Evolutionary conservation across 345 rosid genomes (phyloP).

Genomic region (Syzygium oleosum): DNA sequence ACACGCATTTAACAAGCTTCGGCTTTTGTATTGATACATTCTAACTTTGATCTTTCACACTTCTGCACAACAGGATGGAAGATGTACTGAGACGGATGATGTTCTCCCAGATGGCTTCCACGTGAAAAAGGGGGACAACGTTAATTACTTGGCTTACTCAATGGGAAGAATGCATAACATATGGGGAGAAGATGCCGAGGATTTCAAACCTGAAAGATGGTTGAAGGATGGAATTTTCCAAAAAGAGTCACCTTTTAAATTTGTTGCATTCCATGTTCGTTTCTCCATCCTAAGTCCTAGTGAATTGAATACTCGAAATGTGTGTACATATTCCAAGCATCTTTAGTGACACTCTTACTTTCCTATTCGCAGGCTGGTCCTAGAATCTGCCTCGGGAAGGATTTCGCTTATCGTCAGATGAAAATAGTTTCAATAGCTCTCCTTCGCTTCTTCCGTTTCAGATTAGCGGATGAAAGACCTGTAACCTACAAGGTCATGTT

Average conservation of each 20-base stretch:
- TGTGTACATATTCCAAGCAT: not conserved
- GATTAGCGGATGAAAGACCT: conserved; percentile 30
- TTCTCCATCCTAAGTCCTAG: not conserved
- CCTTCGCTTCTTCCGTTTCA: conserved; percentile 51
- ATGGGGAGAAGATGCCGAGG: conserved; percentile 77
- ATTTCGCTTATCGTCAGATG: conserved; percentile 75
- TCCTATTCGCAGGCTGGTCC: conserved; percentile 63
- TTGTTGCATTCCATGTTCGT: conserved; percentile 49
- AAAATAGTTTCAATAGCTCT: conserved; percentile 56
- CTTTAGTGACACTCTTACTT: not conserved
- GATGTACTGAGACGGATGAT: conserved; percentile 53
- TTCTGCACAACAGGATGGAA: conserved; percentile 37
- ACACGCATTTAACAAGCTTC: not conserved
- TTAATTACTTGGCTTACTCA: conserved; percentile 50
- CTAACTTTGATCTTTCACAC: not conserved
- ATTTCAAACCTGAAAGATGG: conserved; percentile 76
- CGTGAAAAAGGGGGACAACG: conserved; percentile 47
- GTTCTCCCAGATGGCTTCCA: conserved; percentile 58
- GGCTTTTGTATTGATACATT: not conserved
- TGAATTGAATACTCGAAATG: not conserved
- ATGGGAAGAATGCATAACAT: conserved; percentile 73
- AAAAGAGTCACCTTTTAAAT: conserved; percentile 69
- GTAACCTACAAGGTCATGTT: conserved; percentile 51
- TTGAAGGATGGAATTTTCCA: conserved; percentile 52
- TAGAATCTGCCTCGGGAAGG: conserved; percentile 68